phyloP scores from a whole-genome alignment of 2,329 filamentous ascomycete species.

The Microcyclosporella mali region DNA sequence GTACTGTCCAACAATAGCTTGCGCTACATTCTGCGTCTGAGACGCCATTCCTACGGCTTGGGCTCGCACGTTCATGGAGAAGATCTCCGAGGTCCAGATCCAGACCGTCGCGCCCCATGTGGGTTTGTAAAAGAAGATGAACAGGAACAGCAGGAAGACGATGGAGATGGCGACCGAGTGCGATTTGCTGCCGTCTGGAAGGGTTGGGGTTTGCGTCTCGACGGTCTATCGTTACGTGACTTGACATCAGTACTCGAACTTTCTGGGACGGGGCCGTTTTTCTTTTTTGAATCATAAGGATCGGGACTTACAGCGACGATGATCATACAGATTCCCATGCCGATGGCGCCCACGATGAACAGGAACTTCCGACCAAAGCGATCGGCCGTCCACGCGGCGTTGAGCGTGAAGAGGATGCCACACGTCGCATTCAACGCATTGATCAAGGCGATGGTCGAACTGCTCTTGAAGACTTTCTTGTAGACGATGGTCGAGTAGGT shows the following conservation, averaged over 20 bases:
- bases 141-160: constrained; percentile 48
- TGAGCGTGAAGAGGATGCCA: constrained; percentile 66
- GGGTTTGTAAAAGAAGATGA: constrained; percentile 48
- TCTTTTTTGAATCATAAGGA: neutral
- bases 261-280: neutral
- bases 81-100: constrained; percentile 66
- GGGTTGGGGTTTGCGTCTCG: constrained; percentile 53
- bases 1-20: constrained; percentile 60
- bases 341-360: constrained; percentile 60
- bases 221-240: no score
- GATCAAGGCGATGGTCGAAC: constrained; percentile 61
- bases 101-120: constrained; percentile 64
- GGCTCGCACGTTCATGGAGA: constrained; percentile 65
- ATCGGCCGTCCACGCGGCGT: constrained; percentile 67
- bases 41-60: constrained; percentile 64
- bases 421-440: constrained; percentile 69
- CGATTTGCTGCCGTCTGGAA: constrained; percentile 48
- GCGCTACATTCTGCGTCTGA: constrained; percentile 54
- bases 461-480: constrained; percentile 59
- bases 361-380: constrained; percentile 65
- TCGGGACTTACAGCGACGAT: constrained; percentile 49
- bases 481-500: constrained; percentile 69
- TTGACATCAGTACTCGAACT: constrained; percentile 25
- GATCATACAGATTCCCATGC: constrained; percentile 66
- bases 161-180: constrained; percentile 60